Conservation (phyloP, 2,329 filamentous ascomycete genomes). For the Aspergillus sp. region DNA sequence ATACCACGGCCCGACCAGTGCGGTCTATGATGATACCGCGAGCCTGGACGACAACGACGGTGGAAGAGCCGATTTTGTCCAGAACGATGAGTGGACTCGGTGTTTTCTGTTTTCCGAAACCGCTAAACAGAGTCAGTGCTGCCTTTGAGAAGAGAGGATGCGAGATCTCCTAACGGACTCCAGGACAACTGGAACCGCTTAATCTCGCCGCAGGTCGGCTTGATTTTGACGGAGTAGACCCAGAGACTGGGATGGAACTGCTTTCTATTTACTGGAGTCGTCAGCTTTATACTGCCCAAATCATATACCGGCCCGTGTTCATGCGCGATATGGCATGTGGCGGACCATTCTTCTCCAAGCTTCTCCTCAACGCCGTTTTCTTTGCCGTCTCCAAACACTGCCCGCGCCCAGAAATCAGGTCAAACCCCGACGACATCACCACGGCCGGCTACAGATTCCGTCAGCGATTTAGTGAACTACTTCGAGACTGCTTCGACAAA, state of each 20-base stretch:
- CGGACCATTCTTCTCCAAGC: slow-evolving; percentile 53
- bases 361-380: slow-evolving; percentile 54
- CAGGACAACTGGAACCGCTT: slow-evolving; percentile 49
- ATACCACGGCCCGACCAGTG: slow-evolving; percentile 1
- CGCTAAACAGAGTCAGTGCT: slow-evolving; percentile 34
- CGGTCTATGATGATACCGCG: slow-evolving; percentile 5
- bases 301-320: slow-evolving; percentile 55
- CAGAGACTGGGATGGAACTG: slow-evolving; percentile 53
- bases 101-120: too few relatives aligned
- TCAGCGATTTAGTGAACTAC: slow-evolving; percentile 47
- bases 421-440: slow-evolving; percentile 45
- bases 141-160: slow-evolving; percentile 50
- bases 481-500: slow-evolving; percentile 47
- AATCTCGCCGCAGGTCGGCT: slow-evolving; percentile 47
- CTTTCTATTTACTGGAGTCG: slow-evolving; percentile 55
- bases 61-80: slow-evolving; percentile 5
- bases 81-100: neutral
- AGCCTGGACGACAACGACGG: neutral
- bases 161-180: slow-evolving; percentile 38
- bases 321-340: slow-evolving; percentile 48
- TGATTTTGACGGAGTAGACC: slow-evolving; percentile 57
- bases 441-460: slow-evolving; percentile 52
- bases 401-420: slow-evolving; percentile 45
- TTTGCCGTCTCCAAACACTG: slow-evolving; percentile 49
- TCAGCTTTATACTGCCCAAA: slow-evolving; percentile 49